Evolutionary conservation across 352 stramenopile species (phyloP), one percentile per base, ranked within the genome.

Genomic region (Hyphochytrium catenoides): DNA sequence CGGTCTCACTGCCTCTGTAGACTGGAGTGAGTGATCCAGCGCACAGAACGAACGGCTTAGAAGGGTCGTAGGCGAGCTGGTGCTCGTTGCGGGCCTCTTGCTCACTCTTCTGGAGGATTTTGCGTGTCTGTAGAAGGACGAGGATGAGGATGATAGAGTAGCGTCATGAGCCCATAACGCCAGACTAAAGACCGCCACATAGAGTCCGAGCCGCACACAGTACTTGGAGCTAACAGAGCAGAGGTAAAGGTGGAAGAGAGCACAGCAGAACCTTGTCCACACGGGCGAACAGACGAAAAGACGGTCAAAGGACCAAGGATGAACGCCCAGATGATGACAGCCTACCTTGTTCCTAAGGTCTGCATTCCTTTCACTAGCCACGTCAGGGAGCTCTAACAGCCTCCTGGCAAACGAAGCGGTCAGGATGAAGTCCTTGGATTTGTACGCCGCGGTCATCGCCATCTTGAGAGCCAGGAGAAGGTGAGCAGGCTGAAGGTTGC

Each of bases 361-460:
- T 31, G 72, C 72, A 56, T 91, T 86, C 20, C 59, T 62, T 56
- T 96, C 82, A 48, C 83, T 89, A 34, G 71, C 81, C 23, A 96
- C 90, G 47, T 98, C 90, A 21, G 81, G 84, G 31, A 98, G 83
- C 50, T 97, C 89, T 16, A 98, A 58, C 50, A 99, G 50, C n/a
- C 91, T 75, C 26, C 87, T 75, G n/a, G 89, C 94, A 65, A 98
- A 98, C 41, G 78, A 91, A 24, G 89, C 90, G 15, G 91, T 91
- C 14, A 83, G 88, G 60, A 98, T 98, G 48, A 92, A 99, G 54
- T 98, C 98, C 63, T 95, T 94, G 43, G 91, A 76, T 63, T 99
- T 99, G 62, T 96, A 98, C 22, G 91, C 75, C 41, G 87, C 88
- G 29, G 85, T 92, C 91, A 99, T 99, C 14, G 92, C 92, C 54